phyloP scores from a whole-genome alignment of 2,329 filamentous ascomycete species.

The Epichloe hybrida region DNA sequence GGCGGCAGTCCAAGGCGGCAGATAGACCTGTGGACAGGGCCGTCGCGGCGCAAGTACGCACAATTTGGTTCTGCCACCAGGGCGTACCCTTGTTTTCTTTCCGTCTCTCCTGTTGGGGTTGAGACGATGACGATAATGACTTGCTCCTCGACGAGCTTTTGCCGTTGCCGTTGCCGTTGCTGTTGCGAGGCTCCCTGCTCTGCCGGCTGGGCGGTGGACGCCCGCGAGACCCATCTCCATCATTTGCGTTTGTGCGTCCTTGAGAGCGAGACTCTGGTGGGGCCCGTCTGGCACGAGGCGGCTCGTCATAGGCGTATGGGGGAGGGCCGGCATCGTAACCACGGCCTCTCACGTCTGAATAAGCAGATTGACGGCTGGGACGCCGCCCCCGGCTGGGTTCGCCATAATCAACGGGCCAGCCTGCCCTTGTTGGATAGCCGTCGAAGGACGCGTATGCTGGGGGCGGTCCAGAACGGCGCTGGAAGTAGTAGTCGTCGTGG shows the following conservation, averaged over 20 bases:
- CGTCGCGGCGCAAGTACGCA: slow-evolving; percentile 29
- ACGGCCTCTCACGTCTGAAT: background rate
- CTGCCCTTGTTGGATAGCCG: background rate
- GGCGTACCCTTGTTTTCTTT: background rate
- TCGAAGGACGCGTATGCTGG: background rate
- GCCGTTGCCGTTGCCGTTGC: background rate
- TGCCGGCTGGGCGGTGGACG: background rate
- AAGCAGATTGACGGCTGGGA: background rate
- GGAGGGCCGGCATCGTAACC: background rate
- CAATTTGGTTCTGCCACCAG: slow-evolving; percentile 25
- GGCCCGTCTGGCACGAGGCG: background rate
- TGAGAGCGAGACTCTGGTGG: background rate
- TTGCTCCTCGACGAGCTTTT: background rate
- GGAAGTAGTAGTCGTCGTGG: background rate
- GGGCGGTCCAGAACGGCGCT: background rate
- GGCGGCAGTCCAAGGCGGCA: slow-evolving; percentile 31
- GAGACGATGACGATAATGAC: background rate
- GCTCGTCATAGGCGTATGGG: background rate
- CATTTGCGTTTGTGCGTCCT: background rate
- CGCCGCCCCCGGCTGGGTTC: background rate
- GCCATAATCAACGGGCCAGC: background rate
- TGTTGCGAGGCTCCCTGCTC: background rate
- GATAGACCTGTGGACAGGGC: slow-evolving; percentile 34
- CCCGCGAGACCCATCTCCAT: background rate
- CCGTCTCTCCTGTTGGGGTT: background rate